Percentiles rank a stretch among this genome's conserved stretches.
These are phyloP conservation scores for Botrytis deweyae DNA, from an alignment of 2,329 filamentous ascomycete species.

Conservation along the genomic window DNA sequence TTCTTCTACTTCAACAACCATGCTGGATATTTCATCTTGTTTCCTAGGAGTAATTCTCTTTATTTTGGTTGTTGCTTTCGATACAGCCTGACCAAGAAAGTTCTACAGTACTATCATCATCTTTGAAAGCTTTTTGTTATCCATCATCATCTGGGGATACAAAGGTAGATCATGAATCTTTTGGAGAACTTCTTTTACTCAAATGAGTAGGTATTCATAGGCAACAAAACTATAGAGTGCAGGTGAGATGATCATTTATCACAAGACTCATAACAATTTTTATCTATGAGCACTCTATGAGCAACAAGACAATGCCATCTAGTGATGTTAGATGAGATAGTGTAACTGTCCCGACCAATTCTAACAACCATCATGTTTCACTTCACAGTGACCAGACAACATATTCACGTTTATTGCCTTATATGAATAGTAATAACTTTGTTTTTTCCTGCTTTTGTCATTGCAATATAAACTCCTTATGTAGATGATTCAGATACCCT, in stretches of 20 bases:
- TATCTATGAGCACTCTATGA: not conserved
- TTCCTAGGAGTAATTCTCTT: not conserved
- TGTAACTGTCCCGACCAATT: not conserved
- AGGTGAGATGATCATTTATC: not conserved
- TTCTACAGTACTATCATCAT: constrained; percentile 1
- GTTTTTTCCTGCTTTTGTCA: not conserved
- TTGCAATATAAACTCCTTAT: not conserved
- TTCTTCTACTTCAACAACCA: not conserved
- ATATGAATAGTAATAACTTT: not conserved
- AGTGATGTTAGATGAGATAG: not conserved
- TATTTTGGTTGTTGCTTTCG: not conserved
- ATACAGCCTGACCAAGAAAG: constrained; percentile 14
- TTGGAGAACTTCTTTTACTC: constrained; percentile 6
- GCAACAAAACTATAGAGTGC: not conserved
- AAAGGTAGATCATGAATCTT: not conserved
- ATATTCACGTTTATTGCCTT: not conserved
- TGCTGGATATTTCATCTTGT: not conserved
- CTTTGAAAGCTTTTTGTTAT: constrained; percentile 5
- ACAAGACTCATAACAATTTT: not conserved
- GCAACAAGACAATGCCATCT: not conserved
- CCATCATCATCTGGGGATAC: not conserved
- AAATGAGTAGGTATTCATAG: not conserved
- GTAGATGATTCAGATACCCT: not conserved
- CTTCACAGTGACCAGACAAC: not conserved
- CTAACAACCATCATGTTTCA: not conserved